phyloP scores from a whole-genome alignment of 164 flowering plant species.

The Hamamelis virginiana region DNA sequence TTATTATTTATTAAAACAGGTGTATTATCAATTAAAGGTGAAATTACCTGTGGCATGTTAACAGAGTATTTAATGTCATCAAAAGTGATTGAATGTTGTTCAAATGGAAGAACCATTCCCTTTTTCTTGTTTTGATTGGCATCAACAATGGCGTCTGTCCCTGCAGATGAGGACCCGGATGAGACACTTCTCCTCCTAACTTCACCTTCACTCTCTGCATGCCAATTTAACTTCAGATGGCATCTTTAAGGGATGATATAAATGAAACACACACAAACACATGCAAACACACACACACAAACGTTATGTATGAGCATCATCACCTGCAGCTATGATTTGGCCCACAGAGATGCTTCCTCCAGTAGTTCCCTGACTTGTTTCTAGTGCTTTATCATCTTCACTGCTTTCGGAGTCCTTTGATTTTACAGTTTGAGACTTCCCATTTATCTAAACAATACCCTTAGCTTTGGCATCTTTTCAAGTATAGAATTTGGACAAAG shows the following conservation, averaged over 20 bases:
- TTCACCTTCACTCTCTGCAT: neutral
- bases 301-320: too few species aligned
- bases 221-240: neutral
- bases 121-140: constrained; percentile 26
- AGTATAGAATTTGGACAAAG: too few species aligned
- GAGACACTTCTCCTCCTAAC: neutral
- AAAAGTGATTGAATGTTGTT: constrained; percentile 57
- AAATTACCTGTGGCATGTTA: constrained; percentile 16
- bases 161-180: constrained; percentile 7
- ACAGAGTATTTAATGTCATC: constrained; percentile 49
- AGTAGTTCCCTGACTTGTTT: neutral
- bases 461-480: too few species aligned
- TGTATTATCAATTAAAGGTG: too few species aligned
- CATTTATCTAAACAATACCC: too few species aligned
- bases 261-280: too few species aligned
- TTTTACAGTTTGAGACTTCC: constrained; percentile 16
- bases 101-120: constrained; percentile 78
- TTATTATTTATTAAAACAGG: too few species aligned
- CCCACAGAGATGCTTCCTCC: neutral
- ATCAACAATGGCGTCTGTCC: constrained; percentile 16
- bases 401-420: constrained; percentile 18
- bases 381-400: neutral
- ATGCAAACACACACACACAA: too few species aligned
- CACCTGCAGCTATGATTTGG: neutral
- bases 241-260: too few species aligned